Evolutionary conservation across 108 stramenopile genomes (phyloP), one percentile per base, ranked within the genome.

Genomic region (Conticribra weissflogii): DNA sequence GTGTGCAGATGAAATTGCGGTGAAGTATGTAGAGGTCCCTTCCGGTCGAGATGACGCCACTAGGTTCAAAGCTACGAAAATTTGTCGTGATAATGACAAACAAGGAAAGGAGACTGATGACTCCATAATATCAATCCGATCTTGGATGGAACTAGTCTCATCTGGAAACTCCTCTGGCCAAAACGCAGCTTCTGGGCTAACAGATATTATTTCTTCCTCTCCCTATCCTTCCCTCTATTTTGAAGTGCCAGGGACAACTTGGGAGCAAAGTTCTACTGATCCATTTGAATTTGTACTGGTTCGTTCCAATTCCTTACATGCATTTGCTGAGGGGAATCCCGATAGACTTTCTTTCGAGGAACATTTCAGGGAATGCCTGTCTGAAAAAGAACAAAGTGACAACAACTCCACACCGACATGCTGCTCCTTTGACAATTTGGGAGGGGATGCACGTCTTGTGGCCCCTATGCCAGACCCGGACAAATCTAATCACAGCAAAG

Each of bases 261-360:
- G 63, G 58, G 2, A 9, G 14, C 46, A 2, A 54, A 77, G 52
- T 48, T 45, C 41, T 7, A 24, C 1, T 5, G 64, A 21, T 19
- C 68, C 60, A 2, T 86, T 92, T 67, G 88, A 92, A 65, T 92
- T 92, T 74, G 91, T 64, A 1, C 27, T 92, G 45, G 85, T 89
- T 41, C 51, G 85, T 59, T 78, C 74, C 54, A 59, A 77, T 18
- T 41, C 21, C 3, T 55, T 92, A 18, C 32, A 54, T 12, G 30
- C 23, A 9, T 88, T 91, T 72, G 90, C 88, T 4, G 74, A 78
- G 22, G 15, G 58, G n/a, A 65, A 41, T 19, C 84, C 86, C 0
- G 77, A 88, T 82, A 68, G 76, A 47, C 16, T 62, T 18, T 54
- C 83, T 18, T 91, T 91, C 76, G 71, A 73, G 1, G 75, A 82